Evolutionary conservation across 352 stramenopile species (phyloP).

Genomic region (Peronospora farinosa): DNA sequence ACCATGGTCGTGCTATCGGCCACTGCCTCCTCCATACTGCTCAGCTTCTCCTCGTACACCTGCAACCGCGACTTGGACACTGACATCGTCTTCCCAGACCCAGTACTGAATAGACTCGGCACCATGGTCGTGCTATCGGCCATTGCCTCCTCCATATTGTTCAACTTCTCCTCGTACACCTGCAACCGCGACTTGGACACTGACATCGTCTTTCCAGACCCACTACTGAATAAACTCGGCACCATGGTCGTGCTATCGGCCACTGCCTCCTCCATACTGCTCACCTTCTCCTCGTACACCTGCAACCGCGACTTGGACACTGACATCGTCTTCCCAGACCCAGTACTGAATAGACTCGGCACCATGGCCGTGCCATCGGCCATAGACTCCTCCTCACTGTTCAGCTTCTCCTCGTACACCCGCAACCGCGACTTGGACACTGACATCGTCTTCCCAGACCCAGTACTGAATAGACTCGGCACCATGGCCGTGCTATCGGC

Average conservation of each 20-base stretch:
- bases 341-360: constrained; percentile 17
- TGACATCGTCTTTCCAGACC: constrained; percentile 11
- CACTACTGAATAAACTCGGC: constrained; percentile 18
- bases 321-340: constrained; percentile 12
- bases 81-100: constrained; percentile 13
- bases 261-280: constrained; percentile 10
- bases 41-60: constrained; percentile 15
- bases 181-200: constrained; percentile 15
- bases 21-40: background rate
- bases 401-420: constrained; percentile 15
- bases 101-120: constrained; percentile 20
- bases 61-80: constrained; percentile 16
- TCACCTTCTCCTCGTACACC: constrained; percentile 15
- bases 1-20: too few species aligned
- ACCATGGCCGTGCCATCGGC: constrained; percentile 14
- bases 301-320: constrained; percentile 16
- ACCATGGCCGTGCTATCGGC: constrained; percentile 12
- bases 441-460: constrained; percentile 13
- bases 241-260: constrained; percentile 17
- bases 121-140: constrained; percentile 17
- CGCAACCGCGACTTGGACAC: constrained; percentile 16
- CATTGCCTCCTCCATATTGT: constrained; percentile 9
- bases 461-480: constrained; percentile 20
- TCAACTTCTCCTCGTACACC: constrained; percentile 15
- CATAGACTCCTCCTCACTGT: constrained; percentile 4